Evolutionary conservation across 2,329 filamentous ascomycete species (phyloP), one percentile per base, ranked within the genome.

Genomic region (Colletotrichum scovillei): DNA sequence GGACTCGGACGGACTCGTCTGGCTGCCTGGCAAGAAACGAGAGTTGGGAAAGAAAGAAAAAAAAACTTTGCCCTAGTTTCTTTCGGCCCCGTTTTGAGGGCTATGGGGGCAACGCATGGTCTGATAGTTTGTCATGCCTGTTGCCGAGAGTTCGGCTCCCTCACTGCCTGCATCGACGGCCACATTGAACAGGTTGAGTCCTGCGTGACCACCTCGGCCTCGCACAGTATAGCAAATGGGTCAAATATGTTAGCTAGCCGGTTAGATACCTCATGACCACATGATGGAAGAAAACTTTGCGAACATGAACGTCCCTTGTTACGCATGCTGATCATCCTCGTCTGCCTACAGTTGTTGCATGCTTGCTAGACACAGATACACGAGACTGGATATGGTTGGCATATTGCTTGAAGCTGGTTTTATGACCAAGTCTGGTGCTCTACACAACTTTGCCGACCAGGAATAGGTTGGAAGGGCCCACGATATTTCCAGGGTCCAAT

Each of bases 131-230:
- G 28, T 7, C 26, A 53, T 52, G 28, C 42, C 53, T 70, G 32
- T 57, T 62, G 55, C 68, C 56, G 63, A 71, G 68, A 22, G 28
- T 53, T 56, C 56, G 63, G 63, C 49, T 60, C 52, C 24, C 63
- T 42, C 14, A 30, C n/a, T 63, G 58, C 30, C 57, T 58, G 56
- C 57, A 52, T 58, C 35, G 9, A 62, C 42, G 59, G n/a, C 38
- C 12, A 58, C 38, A 58, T 49, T 24, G 26, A 62, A 12, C 6
- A 62, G 19, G 24, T 14, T 5, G 24, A 16, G 14, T 46, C 28
- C 24, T 9, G 59, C 59, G 38, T 49, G 24, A 49, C 5, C 38
- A 19, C 11, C 22, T 58, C 6, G n/a, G 38, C 38, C 38, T 42
- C 38, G 14, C 14, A 38, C 35, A 38, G 12, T 16, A 16, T 49